Base-by-base conservation (phyloP, 352 stramenopile genomes). In the Globisporangium spinosum region DNA sequence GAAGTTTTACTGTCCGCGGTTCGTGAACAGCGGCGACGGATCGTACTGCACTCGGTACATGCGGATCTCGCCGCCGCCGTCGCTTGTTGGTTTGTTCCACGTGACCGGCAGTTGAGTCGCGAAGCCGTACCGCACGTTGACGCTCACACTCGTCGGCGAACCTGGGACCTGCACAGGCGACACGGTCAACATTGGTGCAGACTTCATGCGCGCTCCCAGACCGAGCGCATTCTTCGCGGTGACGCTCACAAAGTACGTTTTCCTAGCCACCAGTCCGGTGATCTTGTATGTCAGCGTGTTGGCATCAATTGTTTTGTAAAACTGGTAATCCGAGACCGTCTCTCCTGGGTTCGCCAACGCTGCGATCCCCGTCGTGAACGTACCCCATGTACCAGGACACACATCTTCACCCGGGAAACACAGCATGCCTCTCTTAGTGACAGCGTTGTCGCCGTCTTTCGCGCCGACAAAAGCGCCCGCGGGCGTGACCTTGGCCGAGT, bases 201-300 rank as follows among this genome's bases (percentile, higher is more conserved):
- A 78, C 43, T 70, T 70, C 7, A 78, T 65, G 6, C 83, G 81
- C 17, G 74, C 54, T 17, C 82, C 74, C 23, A 82, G 73, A 47
- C 91, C 92, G 22, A 90, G 78, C 17, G 78, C 72, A 74, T 98
- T 98, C 40, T 95, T 87, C 6, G 91, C 94, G 7, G 90, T 84
- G 35, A 98, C 89, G 1, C 85, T 73, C 15, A 98, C 84, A 49
- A 89, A 93, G 67, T 98, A 98, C 17, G 82, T 70, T 29, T 80
- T 71, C 0, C 93, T 94, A 2, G 91, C 70, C 15, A 72, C 78
- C 12, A 98, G 77, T 2, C 76, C 77, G 13, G 79, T 68, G 62
- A 97, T 89, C 2, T 77, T 87, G 66, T 96, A 91, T 13, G 70
- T 88, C 10, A 87, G 47, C 15, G 85, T 75, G 15, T 64, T 78